phyloP scores from a whole-genome alignment of 108 stramenopile genomes.

The Fragilariopsis cylindrus region DNA sequence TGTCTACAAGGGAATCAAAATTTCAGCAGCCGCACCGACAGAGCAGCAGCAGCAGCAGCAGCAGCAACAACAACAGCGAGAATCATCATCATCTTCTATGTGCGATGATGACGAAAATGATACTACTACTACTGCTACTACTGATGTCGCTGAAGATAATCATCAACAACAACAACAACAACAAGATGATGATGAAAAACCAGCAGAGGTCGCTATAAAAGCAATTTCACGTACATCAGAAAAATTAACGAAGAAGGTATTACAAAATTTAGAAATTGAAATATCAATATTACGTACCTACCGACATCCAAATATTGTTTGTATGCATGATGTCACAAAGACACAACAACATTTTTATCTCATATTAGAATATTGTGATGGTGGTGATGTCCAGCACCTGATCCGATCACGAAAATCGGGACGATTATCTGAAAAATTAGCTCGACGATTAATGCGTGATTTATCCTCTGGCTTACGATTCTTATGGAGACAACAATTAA shows the following conservation, averaged over 20 bases:
- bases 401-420: slow-evolving; percentile 76
- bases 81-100: not conserved
- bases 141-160: not conserved
- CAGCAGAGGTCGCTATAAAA: slow-evolving; percentile 87
- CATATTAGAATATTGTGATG: slow-evolving; percentile 94
- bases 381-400: slow-evolving; percentile 91
- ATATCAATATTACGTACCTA: slow-evolving; percentile 92
- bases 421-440: slow-evolving; percentile 76
- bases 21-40: slow-evolving; percentile 13
- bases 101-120: slow-evolving; percentile 1
- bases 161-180: not conserved
- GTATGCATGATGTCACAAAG: slow-evolving; percentile 83
- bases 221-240: slow-evolving; percentile 81
- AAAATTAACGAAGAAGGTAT: slow-evolving; percentile 92
- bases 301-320: slow-evolving; percentile 90
- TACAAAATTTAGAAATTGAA: slow-evolving; percentile 95
- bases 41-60: not conserved
- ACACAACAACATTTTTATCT: slow-evolving; percentile 90
- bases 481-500: slow-evolving; percentile 82
- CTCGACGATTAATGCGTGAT: slow-evolving; percentile 89
- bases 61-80: not conserved
- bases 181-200: slow-evolving; percentile 16
- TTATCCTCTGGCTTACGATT: slow-evolving; percentile 88
- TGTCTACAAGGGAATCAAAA: slow-evolving; percentile 78
- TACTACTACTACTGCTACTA: not conserved